Base-by-base conservation (phyloP, 106 monocot species). In the Acorus calamus region DNA sequence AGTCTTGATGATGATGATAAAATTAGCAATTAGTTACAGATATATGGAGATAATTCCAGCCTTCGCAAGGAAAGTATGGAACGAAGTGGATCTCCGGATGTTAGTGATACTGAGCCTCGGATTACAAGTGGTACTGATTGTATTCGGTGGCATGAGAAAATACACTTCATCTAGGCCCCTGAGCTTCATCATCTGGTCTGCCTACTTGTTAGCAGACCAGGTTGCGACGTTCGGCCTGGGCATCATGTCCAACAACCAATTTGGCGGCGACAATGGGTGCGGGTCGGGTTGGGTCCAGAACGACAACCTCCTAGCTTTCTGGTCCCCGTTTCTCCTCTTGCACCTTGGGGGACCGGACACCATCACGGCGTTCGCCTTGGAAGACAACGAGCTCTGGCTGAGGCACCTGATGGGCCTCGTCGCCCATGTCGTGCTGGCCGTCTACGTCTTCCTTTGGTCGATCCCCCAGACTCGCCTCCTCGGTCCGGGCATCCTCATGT, bases 71-170 rank as follows among this genome's bases (percentile, higher is more conserved):
- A 8, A 48, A 11, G 3, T 67, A 46, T 68, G 68, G 68, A 57
- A 10, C 13, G 44, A 43, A 8, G 68, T 61, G 76, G 76, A 77
- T 0, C 43, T 77, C 50, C 70, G 57, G 9, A 6, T 28, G 5
- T 55, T 65, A 0, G 12, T 77, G 11, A 43, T 75, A 2, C 3
- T 6, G 50, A 75, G 75, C 68, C 42, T 74, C 2, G 2, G 4
- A 49, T n/a, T 67, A 10, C 78, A 78, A 42, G 56, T 78, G 56
- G 0, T 73, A 47, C 67, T 73, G 50, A 64, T 73, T 44, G 63
- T 73, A 42, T 46, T 14, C 0, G 78, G 28, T 4, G 44, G 7
- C 50, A n/a, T 43, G 2, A 28, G 79, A 2, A 69, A 52, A 14
- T 54, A 12, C 41, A 46, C 2, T 4, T 3, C 8, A 2, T 59